Percentiles rank a stretch among this genome's conserved stretches.
These are phyloP conservation scores for Ilyonectria sp. DNA, from an alignment of 2,329 filamentous ascomycete genomes.

Conservation along the genomic window DNA sequence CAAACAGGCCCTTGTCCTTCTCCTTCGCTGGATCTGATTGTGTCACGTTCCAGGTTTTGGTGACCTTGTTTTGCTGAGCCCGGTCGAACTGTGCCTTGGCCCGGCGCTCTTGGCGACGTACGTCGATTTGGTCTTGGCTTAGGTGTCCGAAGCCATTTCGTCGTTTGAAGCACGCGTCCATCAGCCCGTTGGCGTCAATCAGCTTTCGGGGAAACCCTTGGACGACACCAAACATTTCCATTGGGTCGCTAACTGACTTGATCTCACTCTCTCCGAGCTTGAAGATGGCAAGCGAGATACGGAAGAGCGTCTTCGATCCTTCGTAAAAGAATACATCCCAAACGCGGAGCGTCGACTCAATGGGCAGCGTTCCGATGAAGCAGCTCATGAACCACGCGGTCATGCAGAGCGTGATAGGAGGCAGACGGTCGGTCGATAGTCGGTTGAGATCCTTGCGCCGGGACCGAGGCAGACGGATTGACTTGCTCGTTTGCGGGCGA, in stretches of 20 bases:
- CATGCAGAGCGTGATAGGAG: constrained; percentile 92
- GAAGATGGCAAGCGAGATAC: constrained; percentile 91
- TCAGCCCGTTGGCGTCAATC: constrained; percentile 84
- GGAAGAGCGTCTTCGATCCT: constrained; percentile 93
- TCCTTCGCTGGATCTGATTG: constrained; percentile 45
- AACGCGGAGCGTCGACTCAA: constrained; percentile 91
- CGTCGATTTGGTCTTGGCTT: constrained; percentile 86
- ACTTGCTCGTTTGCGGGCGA: constrained; percentile 54
- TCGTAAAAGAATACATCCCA: constrained; percentile 99
- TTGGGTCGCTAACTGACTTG: constrained; percentile 83
- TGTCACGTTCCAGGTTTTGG: constrained; percentile 50
- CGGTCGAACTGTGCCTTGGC: constrained; percentile 64
- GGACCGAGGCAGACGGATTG: constrained; percentile 55
- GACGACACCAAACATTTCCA: constrained; percentile 96
- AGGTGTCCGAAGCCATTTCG: constrained; percentile 86
- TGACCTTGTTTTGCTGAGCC: constrained; percentile 47
- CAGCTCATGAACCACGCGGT: constrained; percentile 99
- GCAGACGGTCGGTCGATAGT: constrained; percentile 72
- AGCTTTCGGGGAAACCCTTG: constrained; percentile 87
- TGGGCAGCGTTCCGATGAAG: constrained; percentile 92
- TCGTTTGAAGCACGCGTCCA: constrained; percentile 87
- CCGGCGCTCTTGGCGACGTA: constrained; percentile 78
- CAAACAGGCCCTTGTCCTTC: constrained; percentile 60
- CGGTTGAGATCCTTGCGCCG: constrained; percentile 56
- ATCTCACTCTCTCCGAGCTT: constrained; percentile 89